Evolutionary conservation across 2,329 filamentous ascomycete species (phyloP), one percentile per base, ranked within the genome.

Genomic region (Penicillium sp.): DNA sequence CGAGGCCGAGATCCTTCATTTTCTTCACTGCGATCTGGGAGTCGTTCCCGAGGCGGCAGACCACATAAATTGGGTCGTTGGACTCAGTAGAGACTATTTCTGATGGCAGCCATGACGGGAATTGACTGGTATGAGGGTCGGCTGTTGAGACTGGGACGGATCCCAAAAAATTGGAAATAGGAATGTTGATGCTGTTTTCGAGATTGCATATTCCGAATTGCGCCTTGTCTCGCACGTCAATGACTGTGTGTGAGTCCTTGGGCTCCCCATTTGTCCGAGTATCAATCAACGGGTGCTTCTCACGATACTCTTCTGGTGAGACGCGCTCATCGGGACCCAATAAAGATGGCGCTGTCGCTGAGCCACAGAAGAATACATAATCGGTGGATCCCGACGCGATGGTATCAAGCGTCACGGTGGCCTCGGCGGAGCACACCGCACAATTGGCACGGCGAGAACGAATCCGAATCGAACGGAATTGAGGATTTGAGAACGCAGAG

Each of bases 331-430:
- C 78, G 0, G 83, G 73, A 6, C 64, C 67, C 1, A 96, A 77
- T 3, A 87, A 57, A 9, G 76, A 73, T 16, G 87, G 75, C 0
- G 84, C 80, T 45, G 68, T 67, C 1, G 74, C 70, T 0, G 84
- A 79, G 4, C 92, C 91, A 66, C 93, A 97, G 67, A 97, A 96
- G 47, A 87, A 84, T 0, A 88, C 81, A 67, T 97, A 97, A 67
- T 96, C 90, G 43, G 92, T 76, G 5, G 83, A 85, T 0, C 88
- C 87, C 0, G 79, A 80, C 18, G 71, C 75, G 47, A 96, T 73
- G 7, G 79, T 81, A 10, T 85, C 78, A 7, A 83, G 67, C 0
- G 86, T 87, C 10, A 96, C 78, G 0, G 76, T 82, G 0, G 83
- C 79, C 8, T 79, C 71, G 0, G 80, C 74, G 0, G 87, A 88